Conservation (phyloP, 23 red algal species). For the Agarophyton chilense region DNA sequence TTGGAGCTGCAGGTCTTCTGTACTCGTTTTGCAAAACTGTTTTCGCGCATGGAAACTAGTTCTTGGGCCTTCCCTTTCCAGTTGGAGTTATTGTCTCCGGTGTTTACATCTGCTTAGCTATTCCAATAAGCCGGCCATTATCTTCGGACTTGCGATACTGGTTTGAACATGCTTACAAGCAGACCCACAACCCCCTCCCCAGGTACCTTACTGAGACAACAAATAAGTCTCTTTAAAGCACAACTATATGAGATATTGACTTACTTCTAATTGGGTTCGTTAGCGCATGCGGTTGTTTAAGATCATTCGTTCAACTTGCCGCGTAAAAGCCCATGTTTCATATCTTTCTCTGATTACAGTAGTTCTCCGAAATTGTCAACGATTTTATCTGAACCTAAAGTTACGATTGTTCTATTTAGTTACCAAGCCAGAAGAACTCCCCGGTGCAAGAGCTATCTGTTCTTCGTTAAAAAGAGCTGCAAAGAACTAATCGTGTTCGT, state of each 20-base stretch:
- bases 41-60: constrained; percentile 58
- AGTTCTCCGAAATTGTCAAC: no score
- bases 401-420: no score
- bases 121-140: constrained; percentile 69
- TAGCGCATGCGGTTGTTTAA: no score
- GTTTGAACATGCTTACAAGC: constrained; percentile 62
- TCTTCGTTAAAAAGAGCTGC: no score
- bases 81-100: constrained; percentile 35
- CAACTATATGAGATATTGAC: background rate
- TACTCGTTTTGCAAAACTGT: constrained; percentile 62
- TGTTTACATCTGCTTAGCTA: constrained; percentile 58
- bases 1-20: background rate
- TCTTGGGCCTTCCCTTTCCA: constrained; percentile 42
- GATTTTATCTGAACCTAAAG: no score
- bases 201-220: constrained; percentile 52
- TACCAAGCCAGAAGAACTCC: no score
- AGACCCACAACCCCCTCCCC: constrained; percentile 78
- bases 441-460: no score
- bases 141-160: constrained; percentile 59
- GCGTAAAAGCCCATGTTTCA: no score
- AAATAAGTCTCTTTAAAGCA: background rate
- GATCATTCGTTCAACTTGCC: no score
- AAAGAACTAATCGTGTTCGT: no score
- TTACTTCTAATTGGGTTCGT: no score
- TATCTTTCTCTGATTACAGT: no score